These are phyloP conservation scores for Petasospora rhodanensis DNA, from an alignment of 1,139 yeast genomes.

Conservation along the genomic window DNA sequence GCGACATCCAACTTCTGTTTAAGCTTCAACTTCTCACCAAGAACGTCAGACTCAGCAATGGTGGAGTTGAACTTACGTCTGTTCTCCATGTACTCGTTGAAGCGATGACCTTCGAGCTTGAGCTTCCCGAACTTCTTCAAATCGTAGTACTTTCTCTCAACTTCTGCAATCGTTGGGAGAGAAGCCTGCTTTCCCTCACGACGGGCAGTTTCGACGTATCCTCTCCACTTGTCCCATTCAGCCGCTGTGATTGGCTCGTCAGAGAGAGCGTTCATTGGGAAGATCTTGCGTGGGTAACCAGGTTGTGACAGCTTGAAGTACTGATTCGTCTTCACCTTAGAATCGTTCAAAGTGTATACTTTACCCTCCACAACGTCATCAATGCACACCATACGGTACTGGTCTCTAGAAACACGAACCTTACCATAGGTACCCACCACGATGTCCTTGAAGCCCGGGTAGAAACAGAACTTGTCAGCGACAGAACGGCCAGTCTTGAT, in stretches of 20 bases:
- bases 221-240: constrained; percentile 69
- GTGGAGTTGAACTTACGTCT: constrained; percentile 58
- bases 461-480: constrained; percentile 70
- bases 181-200: constrained; percentile 32
- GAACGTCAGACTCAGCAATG: constrained; percentile 66
- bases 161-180: constrained; percentile 60
- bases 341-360: constrained; percentile 51
- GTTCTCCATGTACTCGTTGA: constrained; percentile 73
- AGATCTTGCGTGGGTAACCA: constrained; percentile 58
- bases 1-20: constrained; percentile 78
- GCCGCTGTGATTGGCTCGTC: constrained; percentile 64
- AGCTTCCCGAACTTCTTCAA: constrained; percentile 58
- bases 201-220: constrained; percentile 55
- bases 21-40: constrained; percentile 60
- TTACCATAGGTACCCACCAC: constrained; percentile 76
- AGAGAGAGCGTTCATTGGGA: constrained; percentile 74
- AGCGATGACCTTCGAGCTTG: constrained; percentile 69
- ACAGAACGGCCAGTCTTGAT: constrained; percentile 74
- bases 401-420: constrained; percentile 66
- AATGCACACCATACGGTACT: constrained; percentile 81
- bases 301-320: constrained; percentile 50
- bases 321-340: constrained; percentile 45
- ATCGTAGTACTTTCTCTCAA: constrained; percentile 62
- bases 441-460: constrained; percentile 71
- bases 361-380: constrained; percentile 57